Evolutionary conservation across 1,139 yeast genomes (phyloP).

Genomic region (Taphrina confusa): DNA sequence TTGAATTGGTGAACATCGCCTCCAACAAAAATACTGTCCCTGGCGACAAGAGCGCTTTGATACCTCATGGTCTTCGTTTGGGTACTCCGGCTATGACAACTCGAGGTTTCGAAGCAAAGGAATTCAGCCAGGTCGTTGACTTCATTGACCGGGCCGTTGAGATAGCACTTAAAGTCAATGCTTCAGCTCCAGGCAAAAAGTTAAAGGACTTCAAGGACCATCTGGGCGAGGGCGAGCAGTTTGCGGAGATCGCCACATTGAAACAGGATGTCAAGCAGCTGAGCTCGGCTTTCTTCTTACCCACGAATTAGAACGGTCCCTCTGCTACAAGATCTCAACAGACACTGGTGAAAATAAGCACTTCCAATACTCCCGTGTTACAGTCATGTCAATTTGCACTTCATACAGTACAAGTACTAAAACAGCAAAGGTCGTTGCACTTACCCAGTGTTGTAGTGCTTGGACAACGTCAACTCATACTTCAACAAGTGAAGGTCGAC

Average conservation of each 20-base stretch:
- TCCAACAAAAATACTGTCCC: constrained; percentile 97
- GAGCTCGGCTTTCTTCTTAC: constrained; percentile 94
- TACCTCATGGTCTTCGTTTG: constrained; percentile 96
- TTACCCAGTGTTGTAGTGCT: too few relatives aligned
- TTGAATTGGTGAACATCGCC: constrained; percentile 94
- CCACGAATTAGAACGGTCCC: constrained; percentile 48
- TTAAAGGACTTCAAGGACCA: constrained; percentile 89
- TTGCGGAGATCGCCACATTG: constrained; percentile 61
- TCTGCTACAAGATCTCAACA: too few relatives aligned
- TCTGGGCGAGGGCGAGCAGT: constrained; percentile 61
- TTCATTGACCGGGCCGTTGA: constrained; percentile 83
- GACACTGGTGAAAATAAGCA: too few relatives aligned
- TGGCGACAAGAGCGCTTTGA: constrained; percentile 95
- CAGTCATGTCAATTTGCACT: too few relatives aligned
- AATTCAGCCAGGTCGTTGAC: constrained; percentile 76
- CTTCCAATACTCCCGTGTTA: too few relatives aligned
- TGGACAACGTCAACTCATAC: too few relatives aligned
- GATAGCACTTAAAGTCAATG: constrained; percentile 75
- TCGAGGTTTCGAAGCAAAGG: constrained; percentile 87
- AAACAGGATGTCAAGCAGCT: constrained; percentile 82
- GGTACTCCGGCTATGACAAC: constrained; percentile 99
- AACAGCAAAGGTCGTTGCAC: too few relatives aligned
- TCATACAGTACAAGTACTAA: too few relatives aligned
- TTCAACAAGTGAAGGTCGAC: too few relatives aligned
- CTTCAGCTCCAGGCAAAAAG: constrained; percentile 79